phyloP scores from a whole-genome alignment of 208 protist species.

The Entamoeba invadens region DNA sequence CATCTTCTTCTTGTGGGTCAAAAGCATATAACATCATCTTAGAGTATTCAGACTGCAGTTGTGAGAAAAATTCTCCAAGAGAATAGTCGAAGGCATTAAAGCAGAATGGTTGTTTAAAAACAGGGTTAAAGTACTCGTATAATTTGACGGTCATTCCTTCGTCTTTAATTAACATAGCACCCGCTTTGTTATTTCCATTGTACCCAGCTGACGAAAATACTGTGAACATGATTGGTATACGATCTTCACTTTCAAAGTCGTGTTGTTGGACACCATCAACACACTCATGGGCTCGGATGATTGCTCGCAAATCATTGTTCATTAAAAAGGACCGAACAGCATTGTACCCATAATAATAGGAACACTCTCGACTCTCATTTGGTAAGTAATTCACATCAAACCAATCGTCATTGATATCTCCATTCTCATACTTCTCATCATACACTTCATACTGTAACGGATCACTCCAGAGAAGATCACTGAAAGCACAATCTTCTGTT shows the following conservation, averaged over 20 bases:
- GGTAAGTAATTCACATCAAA: not conserved
- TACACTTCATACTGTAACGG: not conserved
- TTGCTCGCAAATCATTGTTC: constrained; percentile 15
- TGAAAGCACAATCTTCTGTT: not conserved
- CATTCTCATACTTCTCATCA: not conserved
- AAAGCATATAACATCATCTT: not conserved
- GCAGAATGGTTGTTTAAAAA: not conserved
- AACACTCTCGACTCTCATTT: constrained; percentile 11
- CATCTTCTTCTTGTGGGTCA: not conserved
- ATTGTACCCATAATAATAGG: constrained; percentile 27
- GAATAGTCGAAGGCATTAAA: not conserved
- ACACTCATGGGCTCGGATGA: constrained; percentile 27
- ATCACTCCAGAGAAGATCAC: constrained; percentile 24
- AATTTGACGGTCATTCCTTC: not conserved
- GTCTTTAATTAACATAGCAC: not conserved
- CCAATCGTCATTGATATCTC: not conserved
- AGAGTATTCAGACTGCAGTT: not conserved
- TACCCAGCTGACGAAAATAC: constrained; percentile 37
- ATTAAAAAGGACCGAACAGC: constrained; percentile 19
- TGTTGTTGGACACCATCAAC: constrained; percentile 25
- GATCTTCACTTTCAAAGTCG: constrained; percentile 8
- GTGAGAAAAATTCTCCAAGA: not conserved
- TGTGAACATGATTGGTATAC: constrained; percentile 4
- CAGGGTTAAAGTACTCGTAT: not conserved
- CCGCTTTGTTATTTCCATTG: constrained; percentile 8